Conservation (phyloP, 805 yeast genomes). For the Suhomyces faveliae region DNA sequence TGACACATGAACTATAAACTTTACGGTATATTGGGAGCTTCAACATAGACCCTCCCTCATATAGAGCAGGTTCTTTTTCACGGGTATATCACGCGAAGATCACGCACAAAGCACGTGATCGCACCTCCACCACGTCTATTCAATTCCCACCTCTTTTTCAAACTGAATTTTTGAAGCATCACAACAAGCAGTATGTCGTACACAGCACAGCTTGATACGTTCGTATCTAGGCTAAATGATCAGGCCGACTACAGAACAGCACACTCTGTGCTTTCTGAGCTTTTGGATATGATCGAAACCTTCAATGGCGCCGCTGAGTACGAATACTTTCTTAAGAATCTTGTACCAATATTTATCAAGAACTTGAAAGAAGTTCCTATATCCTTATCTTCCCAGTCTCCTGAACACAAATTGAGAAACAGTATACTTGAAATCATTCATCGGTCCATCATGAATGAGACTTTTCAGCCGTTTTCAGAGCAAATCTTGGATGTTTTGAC, state of each 20-base stretch:
- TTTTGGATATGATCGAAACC: slow-evolving; percentile 83
- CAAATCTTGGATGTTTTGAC: slow-evolving; percentile 60
- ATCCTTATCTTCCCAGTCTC: slow-evolving; percentile 61
- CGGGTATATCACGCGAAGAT: not conserved
- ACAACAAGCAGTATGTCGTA: slow-evolving; percentile 35
- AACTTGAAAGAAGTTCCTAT: slow-evolving; percentile 68
- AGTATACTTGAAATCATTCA: slow-evolving; percentile 76
- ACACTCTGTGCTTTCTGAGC: slow-evolving; percentile 72
- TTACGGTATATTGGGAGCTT: no score
- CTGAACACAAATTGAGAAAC: slow-evolving; percentile 77
- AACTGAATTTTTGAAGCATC: not conserved
- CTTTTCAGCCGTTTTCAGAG: slow-evolving; percentile 67
- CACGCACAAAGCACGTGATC: slow-evolving; percentile 30
- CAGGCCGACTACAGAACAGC: slow-evolving; percentile 55
- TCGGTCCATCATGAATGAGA: slow-evolving; percentile 78
- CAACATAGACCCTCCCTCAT: no score
- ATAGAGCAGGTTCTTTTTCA: no score
- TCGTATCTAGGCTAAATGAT: slow-evolving; percentile 62
- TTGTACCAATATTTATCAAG: slow-evolving; percentile 68
- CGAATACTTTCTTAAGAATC: slow-evolving; percentile 64
- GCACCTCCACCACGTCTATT: slow-evolving; percentile 11
- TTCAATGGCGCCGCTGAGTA: slow-evolving; percentile 81
- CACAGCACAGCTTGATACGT: slow-evolving; percentile 61
- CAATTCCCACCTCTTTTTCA: slow-evolving; percentile 22
- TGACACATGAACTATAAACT: no score